A percentile compares a stretch with the other conserved stretches of the same genome.
phyloP scores from a whole-genome alignment of 768 basidiomycete genomes.

The Auricularia heimuer region DNA sequence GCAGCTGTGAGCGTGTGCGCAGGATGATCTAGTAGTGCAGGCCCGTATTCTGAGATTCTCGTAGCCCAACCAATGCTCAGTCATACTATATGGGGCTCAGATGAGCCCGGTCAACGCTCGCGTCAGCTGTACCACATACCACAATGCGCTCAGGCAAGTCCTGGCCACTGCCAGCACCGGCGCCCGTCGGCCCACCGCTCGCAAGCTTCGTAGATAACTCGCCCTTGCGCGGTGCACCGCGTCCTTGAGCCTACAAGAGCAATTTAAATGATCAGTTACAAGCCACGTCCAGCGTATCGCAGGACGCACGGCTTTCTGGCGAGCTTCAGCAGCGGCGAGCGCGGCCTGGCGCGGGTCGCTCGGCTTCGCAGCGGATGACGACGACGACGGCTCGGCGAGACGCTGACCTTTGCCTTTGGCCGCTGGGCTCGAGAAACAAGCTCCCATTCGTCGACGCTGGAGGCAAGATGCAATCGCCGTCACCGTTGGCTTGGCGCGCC shows the following conservation, averaged over 20 bases:
- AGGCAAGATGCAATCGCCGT: background rate
- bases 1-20: too few relatives aligned
- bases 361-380: background rate
- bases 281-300: too few relatives aligned
- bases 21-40: too few relatives aligned
- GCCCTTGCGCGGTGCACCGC: background rate
- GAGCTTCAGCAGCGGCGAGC: background rate
- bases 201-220: background rate
- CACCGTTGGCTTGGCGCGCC: too few relatives aligned
- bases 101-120: too few relatives aligned
- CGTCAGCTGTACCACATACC: background rate
- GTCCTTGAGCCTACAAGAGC: background rate
- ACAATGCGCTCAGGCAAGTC: background rate
- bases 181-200: background rate
- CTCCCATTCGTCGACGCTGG: background rate
- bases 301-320: background rate
- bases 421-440: background rate
- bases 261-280: too few relatives aligned
- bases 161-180: background rate
- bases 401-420: background rate
- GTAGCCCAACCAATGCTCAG: too few relatives aligned
- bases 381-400: background rate
- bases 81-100: too few relatives aligned
- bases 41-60: too few relatives aligned
- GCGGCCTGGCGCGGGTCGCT: background rate